Base-by-base conservation (phyloP, 768 basidiomycete species). In the Omphalotus guepiniiformis region DNA sequence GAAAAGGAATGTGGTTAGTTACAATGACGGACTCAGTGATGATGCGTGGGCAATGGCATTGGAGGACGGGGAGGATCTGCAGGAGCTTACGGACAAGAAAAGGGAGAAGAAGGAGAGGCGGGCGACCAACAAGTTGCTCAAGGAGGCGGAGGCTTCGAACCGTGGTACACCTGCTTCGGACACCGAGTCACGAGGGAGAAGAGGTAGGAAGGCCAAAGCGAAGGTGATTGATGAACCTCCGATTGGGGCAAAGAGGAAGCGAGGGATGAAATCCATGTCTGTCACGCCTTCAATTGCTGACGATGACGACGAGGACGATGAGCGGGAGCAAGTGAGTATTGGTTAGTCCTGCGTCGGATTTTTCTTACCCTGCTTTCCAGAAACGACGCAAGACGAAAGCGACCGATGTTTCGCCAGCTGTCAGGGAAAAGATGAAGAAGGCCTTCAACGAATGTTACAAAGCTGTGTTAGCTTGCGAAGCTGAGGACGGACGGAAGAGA, bases 1-100 rank as follows among this genome's bases (percentile, higher is more conserved):
- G 55, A 78, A 81, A 50, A 78, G 92, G 54, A 89, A 83, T 49
- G 76, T 86, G 36, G 91, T 98, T 52, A 85, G 82, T 60, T 98
- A 98, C 60, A 94, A 87, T 50, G 95, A 97, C 60, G 93, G 93
- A 13, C 74, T 98, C 47, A 86, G 83, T 43, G 95, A 98, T 55
- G 95, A 96, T 59, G 85, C 93, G 55, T 96, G 92, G 87, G 81
- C 91, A 26, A 76, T 88, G 76, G 86, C 88, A 42, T 67, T 89
- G 38, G 87, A 90, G 60, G 87, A 89, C 7, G 88, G 87, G 21
- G 86, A 89, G 61, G 88, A 90, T 57, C 58, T 89, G 30, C 77
- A 86, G 52, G 85, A 88, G 63, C 68, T 89, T 27, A 72, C 78
- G 7, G 87, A 88, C 52, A 78, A 75, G 51, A 66, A 76, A 11